A percentile compares a stretch with the other conserved stretches of the same genome.
Conservation (phyloP, 2,329 filamentous ascomycete genomes). For the Colletotrichum sp. region DNA sequence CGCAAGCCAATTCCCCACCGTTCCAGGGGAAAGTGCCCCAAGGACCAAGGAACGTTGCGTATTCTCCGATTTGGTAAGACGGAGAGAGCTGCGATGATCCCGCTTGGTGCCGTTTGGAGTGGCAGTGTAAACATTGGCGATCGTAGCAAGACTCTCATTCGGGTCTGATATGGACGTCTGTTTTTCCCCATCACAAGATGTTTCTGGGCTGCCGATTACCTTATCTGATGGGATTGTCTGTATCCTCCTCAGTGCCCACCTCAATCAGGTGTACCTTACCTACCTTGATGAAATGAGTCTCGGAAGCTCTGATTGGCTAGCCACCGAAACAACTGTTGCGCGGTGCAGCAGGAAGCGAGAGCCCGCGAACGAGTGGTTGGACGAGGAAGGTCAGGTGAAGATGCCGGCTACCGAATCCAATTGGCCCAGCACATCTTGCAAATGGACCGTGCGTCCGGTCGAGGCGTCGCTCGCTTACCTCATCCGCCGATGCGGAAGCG, state of each 20-base stretch:
- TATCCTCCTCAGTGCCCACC: not conserved
- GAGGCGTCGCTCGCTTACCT: not conserved
- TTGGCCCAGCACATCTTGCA: not conserved
- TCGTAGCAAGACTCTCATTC: not conserved
- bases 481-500: not conserved
- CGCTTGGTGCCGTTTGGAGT: not conserved
- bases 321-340: not conserved
- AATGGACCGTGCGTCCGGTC: conserved; percentile 1
- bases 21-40: not conserved
- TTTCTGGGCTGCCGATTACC: not conserved
- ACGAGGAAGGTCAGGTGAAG: not conserved
- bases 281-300: not conserved
- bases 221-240: not conserved
- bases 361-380: not conserved
- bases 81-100: not conserved
- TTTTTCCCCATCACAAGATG: not conserved
- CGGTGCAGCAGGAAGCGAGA: not conserved
- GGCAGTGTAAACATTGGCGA: not conserved
- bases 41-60: not conserved
- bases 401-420: not conserved
- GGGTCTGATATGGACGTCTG: not conserved
- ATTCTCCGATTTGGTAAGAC: conserved; percentile 3
- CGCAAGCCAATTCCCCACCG: conserved; percentile 15
- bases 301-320: not conserved
- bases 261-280: not conserved